Conservation (phyloP, 179 eudicot genomes). For the Vitellaria paradoxa region DNA sequence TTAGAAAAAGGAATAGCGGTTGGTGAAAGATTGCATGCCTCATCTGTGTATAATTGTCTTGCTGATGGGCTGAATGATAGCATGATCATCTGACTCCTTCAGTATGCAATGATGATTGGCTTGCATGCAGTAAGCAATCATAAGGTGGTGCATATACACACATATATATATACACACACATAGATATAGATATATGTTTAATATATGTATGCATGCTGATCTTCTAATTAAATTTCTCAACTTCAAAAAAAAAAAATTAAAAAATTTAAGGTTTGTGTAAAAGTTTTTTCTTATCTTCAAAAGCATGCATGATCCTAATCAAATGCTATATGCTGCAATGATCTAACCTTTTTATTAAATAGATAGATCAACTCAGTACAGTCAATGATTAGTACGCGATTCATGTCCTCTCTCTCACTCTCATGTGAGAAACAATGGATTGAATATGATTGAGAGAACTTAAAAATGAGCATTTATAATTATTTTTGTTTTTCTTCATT, state of each 20-base stretch:
- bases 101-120: constrained; percentile 8
- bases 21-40: background rate
- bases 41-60: background rate
- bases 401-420: constrained; percentile 8
- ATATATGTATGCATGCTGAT: too few species aligned
- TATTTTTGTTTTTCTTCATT: background rate
- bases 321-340: background rate
- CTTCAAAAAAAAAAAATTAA: too few species aligned
- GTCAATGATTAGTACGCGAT: constrained; percentile 15
- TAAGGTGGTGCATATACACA: background rate
- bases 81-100: constrained; percentile 4
- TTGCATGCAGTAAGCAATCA: constrained; percentile 15
- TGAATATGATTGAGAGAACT: background rate
- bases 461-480: background rate
- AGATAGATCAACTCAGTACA: background rate
- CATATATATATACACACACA: too few species aligned
- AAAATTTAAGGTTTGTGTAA: background rate
- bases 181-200: too few species aligned
- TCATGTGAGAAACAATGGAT: background rate
- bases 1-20: too few species aligned
- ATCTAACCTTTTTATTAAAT: too few species aligned
- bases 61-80: constrained; percentile 1
- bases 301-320: constrained; percentile 6
- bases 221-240: background rate
- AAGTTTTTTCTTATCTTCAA: background rate